Conservation (phyloP, 2,329 filamentous ascomycete genomes). For the Exophiala phaeomuriformis region DNA sequence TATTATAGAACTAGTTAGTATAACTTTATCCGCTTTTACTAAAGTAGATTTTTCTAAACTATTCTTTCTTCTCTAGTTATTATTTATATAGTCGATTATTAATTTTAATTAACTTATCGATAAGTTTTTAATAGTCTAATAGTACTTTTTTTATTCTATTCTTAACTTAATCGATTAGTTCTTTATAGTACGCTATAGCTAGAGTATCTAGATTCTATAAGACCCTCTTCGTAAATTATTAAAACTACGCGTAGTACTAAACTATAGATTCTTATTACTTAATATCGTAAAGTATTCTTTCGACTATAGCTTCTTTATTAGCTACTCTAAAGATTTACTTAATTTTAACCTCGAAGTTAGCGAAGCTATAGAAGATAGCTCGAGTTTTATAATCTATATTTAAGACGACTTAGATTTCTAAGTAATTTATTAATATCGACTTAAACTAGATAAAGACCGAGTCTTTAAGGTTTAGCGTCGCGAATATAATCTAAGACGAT, state of each 20-base stretch:
- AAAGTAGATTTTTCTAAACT: background rate
- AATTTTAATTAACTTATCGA: background rate
- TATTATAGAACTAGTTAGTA: background rate
- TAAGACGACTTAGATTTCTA: background rate
- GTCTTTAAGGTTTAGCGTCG: background rate
- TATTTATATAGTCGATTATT: background rate
- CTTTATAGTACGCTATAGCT: background rate
- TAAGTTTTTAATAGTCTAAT: background rate
- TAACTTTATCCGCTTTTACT: background rate
- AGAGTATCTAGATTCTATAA: background rate
- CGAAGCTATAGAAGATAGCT: background rate
- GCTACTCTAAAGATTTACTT: background rate
- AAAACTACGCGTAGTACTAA: background rate
- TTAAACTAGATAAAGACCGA: background rate
- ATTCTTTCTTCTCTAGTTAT: background rate
- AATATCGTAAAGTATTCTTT: background rate
- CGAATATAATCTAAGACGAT: background rate
- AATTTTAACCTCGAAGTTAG: background rate
- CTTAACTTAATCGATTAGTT: background rate
- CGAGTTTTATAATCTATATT: background rate
- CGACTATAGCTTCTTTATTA: background rate
- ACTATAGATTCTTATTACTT: background rate
- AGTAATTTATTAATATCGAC: background rate
- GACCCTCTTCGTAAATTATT: background rate
- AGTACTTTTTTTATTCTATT: background rate